phyloP scores from a whole-genome alignment of 2,329 filamentous ascomycete genomes.

The Beauveria varroae region DNA sequence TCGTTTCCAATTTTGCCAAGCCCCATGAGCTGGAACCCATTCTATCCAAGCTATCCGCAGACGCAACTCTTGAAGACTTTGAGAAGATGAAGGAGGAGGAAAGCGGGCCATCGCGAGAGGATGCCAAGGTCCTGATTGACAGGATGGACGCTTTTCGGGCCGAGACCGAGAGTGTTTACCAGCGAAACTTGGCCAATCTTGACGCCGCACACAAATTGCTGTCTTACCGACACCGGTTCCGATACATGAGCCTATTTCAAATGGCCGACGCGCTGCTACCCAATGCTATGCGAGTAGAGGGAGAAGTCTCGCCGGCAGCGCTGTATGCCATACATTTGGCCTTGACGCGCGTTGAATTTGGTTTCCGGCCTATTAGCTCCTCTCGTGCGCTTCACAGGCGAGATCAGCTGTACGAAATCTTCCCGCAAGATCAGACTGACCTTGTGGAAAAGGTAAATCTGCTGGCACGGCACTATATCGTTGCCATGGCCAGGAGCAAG shows the following conservation, averaged over 20 bases:
- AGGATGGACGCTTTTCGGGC: conserved; percentile 41
- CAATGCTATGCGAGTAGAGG: conserved; percentile 24
- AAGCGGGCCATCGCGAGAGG: conserved; percentile 36
- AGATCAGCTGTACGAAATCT: conserved; percentile 54
- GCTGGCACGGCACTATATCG: conserved; percentile 27
- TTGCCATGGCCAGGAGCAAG: conserved; percentile 14
- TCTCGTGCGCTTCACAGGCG: conserved; percentile 39
- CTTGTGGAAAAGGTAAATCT: conserved; percentile 24
- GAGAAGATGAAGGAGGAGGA: conserved; percentile 24
- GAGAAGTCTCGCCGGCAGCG: conserved; percentile 36
- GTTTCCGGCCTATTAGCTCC: conserved; percentile 46
- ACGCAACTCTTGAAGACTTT: conserved; percentile 22
- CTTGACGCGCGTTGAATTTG: conserved; percentile 51
- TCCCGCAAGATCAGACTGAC: conserved; percentile 23
- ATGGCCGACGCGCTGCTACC: conserved; percentile 40
- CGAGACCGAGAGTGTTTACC: conserved; percentile 37
- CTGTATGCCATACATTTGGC: conserved; percentile 66
- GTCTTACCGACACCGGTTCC: conserved; percentile 27
- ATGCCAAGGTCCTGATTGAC: conserved; percentile 35
- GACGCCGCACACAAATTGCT: conserved; percentile 38
- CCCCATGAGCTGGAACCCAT: conserved; percentile 33
- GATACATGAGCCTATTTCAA: conserved; percentile 43
- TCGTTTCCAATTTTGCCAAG: conserved; percentile 39
- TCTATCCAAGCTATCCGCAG: conserved; percentile 22
- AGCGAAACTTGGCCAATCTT: conserved; percentile 39